These are phyloP conservation scores for Acer negundo DNA, from an alignment of 345 rosid genomes.

Conservation along the genomic window DNA sequence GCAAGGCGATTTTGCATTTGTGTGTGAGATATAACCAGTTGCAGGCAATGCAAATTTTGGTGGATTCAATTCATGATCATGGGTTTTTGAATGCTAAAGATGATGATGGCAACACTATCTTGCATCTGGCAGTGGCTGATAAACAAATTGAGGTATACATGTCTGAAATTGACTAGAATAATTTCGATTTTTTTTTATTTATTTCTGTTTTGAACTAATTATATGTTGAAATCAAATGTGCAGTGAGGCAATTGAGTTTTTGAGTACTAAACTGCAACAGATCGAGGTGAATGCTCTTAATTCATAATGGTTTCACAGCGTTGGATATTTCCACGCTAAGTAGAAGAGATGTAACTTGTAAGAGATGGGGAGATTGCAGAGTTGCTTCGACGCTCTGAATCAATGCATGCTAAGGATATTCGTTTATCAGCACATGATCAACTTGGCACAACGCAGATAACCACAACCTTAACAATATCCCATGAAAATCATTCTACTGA, in stretches of 20 bases:
- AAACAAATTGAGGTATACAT: constrained; percentile 29
- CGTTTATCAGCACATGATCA: background rate
- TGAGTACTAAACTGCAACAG: background rate
- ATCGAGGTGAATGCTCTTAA: background rate
- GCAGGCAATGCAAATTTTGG: constrained; percentile 27
- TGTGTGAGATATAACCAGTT: constrained; percentile 25
- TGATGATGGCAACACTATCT: constrained; percentile 25
- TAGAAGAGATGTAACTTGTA: background rate
- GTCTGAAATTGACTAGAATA: no score
- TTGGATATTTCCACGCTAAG: background rate
- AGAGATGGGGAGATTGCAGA: background rate
- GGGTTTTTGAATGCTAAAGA: constrained; percentile 27
- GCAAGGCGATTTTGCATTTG: constrained; percentile 29
- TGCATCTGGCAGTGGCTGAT: constrained; percentile 29
- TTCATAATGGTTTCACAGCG: background rate
- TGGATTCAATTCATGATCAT: constrained; percentile 8
- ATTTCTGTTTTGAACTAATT: background rate
- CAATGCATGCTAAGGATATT: background rate
- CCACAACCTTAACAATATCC: background rate
- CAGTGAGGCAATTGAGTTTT: constrained; percentile 14
- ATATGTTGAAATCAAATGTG: background rate
- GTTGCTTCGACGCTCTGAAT: background rate
- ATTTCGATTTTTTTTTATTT: no score
- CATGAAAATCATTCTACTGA: background rate
- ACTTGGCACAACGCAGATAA: background rate